These are phyloP conservation scores for Fusarium mangiferae DNA, from an alignment of 2,329 filamentous ascomycete species.

Conservation along the genomic window DNA sequence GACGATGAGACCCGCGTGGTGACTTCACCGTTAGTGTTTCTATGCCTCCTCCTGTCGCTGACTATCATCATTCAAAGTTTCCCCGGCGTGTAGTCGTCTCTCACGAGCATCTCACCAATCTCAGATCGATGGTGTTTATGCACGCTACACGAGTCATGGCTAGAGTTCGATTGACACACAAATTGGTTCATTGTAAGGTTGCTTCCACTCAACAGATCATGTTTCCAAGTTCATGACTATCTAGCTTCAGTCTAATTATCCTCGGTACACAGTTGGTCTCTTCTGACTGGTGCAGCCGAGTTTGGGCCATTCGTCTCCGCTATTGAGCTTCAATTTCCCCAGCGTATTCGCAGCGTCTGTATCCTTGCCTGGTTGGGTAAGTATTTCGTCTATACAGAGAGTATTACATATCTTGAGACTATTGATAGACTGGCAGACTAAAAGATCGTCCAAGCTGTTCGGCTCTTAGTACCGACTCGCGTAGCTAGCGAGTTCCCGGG, in stretches of 20 bases:
- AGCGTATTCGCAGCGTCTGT: neutral
- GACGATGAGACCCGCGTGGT: neutral
- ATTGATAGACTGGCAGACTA: neutral
- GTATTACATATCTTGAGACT: neutral
- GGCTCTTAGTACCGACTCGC: neutral
- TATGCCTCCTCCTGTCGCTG: neutral
- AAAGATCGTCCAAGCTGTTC: neutral
- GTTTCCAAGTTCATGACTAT: neutral
- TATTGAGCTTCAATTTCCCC: neutral
- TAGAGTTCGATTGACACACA: neutral
- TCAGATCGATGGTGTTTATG: neutral
- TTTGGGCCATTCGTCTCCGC: neutral
- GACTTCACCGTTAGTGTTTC: neutral
- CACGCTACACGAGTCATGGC: neutral
- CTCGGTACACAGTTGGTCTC: neutral
- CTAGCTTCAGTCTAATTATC: neutral
- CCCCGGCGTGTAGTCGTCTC: neutral
- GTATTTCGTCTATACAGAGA: neutral
- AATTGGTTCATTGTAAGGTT: neutral
- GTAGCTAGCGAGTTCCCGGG: slow-evolving; percentile 1
- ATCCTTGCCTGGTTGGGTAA: neutral
- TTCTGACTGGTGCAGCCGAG: neutral
- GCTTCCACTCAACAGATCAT: neutral
- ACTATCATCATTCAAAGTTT: slow-evolving; percentile 6
- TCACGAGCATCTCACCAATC: neutral